Evolutionary conservation across 108 stramenopile species (phyloP).

Genomic region (Nitzschia palea): DNA sequence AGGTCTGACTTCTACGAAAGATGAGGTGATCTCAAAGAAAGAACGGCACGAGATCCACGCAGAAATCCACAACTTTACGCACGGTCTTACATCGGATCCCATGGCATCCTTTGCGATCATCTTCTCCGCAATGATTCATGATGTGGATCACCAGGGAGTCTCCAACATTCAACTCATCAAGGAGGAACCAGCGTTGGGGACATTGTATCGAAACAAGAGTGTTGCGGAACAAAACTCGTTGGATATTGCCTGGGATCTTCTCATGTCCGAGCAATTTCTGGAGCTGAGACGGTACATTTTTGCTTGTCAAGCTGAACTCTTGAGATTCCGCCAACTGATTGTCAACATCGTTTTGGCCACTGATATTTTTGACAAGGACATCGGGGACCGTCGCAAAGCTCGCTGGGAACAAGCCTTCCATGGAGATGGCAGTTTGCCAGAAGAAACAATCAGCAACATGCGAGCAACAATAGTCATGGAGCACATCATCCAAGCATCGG

Average conservation of each 20-base stretch:
- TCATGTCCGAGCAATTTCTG: slow-evolving; percentile 16
- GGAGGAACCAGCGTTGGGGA: slow-evolving; percentile 34
- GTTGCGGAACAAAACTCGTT: slow-evolving; percentile 50
- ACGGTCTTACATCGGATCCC: slow-evolving; percentile 23
- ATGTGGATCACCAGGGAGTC: slow-evolving; percentile 25
- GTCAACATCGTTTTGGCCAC: slow-evolving; percentile 36
- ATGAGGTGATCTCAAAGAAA: not conserved
- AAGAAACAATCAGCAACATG: not conserved
- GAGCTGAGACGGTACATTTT: slow-evolving; percentile 11
- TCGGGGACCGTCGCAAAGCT: slow-evolving; percentile 18
- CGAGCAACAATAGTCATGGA: slow-evolving; percentile 43
- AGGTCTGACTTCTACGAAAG: not conserved
- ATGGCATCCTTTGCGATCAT: slow-evolving; percentile 15
- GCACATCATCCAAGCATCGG: slow-evolving; percentile 46
- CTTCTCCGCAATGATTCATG: slow-evolving; percentile 19
- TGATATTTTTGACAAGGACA: slow-evolving; percentile 41
- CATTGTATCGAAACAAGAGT: slow-evolving; percentile 59
- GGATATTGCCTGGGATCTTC: slow-evolving; percentile 18
- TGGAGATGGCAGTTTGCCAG: not conserved
- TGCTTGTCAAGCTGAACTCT: not conserved
- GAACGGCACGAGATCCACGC: slow-evolving; percentile 4
- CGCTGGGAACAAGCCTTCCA: slow-evolving; percentile 45
- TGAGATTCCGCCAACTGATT: slow-evolving; percentile 36
- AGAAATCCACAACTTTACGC: slow-evolving; percentile 22
- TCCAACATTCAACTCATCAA: slow-evolving; percentile 32